Conservation (phyloP, 2,329 filamentous ascomycete species). For the Colletotrichum liriopes region DNA sequence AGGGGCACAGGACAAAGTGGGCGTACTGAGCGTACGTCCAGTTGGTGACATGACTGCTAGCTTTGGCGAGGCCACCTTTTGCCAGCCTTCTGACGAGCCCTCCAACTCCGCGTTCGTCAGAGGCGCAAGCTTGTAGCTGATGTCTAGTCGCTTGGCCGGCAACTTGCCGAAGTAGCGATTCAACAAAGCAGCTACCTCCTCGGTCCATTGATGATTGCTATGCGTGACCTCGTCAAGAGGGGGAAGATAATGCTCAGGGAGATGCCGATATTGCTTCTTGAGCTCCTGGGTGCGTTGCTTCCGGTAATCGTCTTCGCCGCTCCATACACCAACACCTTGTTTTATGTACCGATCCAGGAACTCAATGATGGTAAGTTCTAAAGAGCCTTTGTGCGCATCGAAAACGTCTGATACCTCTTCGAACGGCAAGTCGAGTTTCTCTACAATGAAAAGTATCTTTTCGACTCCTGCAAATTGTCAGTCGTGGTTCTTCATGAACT, state of each 20-base stretch:
- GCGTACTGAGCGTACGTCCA: conserved; percentile 30
- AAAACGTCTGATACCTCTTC: conserved; percentile 61
- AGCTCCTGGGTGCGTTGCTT: conserved; percentile 53
- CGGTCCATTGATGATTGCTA: conserved; percentile 48
- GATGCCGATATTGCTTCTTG: conserved; percentile 56
- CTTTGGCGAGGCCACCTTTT: conserved; percentile 26
- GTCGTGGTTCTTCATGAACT: background rate
- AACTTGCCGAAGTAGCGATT: conserved; percentile 61
- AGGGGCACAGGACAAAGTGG: conserved; percentile 4
- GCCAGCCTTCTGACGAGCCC: conserved; percentile 37
- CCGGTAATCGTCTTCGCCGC: conserved; percentile 50
- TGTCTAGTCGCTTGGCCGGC: conserved; percentile 53
- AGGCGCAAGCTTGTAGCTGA: conserved; percentile 58
- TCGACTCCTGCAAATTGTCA: conserved; percentile 50
- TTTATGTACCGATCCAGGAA: conserved; percentile 61
- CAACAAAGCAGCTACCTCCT: conserved; percentile 60
- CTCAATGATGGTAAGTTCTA: conserved; percentile 57
- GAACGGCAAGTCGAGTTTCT: conserved; percentile 59
- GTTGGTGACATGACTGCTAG: conserved; percentile 20
- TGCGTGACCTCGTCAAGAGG: conserved; percentile 59
- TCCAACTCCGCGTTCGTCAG: conserved; percentile 53
- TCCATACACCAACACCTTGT: conserved; percentile 47
- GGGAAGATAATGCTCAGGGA: conserved; percentile 61
- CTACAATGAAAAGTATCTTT: conserved; percentile 61
- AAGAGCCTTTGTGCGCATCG: conserved; percentile 55